phyloP scores from a whole-genome alignment of 2,329 filamentous ascomycete genomes.

The Teratosphaeria zuluensis region DNA sequence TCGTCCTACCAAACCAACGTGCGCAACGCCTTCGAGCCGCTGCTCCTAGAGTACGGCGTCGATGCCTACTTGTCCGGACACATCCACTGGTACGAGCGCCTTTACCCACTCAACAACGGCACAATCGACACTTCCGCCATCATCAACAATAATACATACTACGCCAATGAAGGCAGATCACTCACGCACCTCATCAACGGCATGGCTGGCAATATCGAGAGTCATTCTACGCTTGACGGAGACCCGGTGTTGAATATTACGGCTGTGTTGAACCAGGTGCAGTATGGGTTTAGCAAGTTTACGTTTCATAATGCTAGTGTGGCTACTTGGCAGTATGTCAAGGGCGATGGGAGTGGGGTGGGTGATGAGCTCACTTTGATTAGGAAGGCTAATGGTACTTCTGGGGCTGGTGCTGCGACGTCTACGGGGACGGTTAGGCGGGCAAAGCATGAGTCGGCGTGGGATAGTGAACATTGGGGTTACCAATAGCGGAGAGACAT shows the following conservation, averaged over 20 bases:
- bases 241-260: slow-evolving; percentile 33
- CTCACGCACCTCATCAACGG: slow-evolving; percentile 45
- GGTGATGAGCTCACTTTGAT: slow-evolving; percentile 15
- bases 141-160: slow-evolving; percentile 41
- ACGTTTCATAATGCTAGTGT: slow-evolving; percentile 33
- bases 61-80: slow-evolving; percentile 37
- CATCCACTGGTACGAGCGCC: slow-evolving; percentile 40
- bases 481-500: no score
- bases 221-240: slow-evolving; percentile 33
- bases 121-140: slow-evolving; percentile 34
- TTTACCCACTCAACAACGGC: slow-evolving; percentile 32
- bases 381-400: slow-evolving; percentile 6
- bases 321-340: slow-evolving; percentile 37
- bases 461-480: no score
- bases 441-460: no score
- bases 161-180: slow-evolving; percentile 37
- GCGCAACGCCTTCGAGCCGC: slow-evolving; percentile 36
- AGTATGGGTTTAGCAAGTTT: slow-evolving; percentile 43
- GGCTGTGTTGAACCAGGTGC: slow-evolving; percentile 33
- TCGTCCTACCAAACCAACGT: slow-evolving; percentile 36
- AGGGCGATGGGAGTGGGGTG: slow-evolving; percentile 24
- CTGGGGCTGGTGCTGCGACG: no score
- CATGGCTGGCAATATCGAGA: slow-evolving; percentile 45
- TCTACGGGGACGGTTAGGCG: no score
- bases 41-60: slow-evolving; percentile 37